A percentile compares a stretch with the other conserved stretches of the same genome.
phyloP scores from a whole-genome alignment of 768 basidiomycete genomes.

The Phylloporus arenicola region DNA sequence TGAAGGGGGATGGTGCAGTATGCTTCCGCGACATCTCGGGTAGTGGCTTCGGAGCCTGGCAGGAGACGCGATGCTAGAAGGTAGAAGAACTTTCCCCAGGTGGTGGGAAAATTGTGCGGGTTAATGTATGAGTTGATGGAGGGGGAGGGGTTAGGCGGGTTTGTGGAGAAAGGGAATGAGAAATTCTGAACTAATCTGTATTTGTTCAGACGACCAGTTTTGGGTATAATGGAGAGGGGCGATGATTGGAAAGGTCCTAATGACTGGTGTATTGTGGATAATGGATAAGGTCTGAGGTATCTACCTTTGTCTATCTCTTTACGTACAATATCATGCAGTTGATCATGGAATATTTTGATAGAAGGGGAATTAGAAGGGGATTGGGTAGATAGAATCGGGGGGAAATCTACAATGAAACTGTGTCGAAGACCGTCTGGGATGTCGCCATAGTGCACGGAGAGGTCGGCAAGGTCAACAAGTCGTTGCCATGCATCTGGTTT shows the following conservation, averaged over 20 bases:
- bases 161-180: neutral
- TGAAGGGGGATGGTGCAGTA: neutral
- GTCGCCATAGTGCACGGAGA: rapidly evolving
- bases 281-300: neutral
- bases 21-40: neutral
- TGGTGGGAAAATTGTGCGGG: rapidly evolving
- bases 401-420: too few species aligned
- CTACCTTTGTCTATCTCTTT: too few species aligned
- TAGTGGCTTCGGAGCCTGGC: neutral
- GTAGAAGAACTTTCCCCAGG: neutral
- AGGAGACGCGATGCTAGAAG: neutral
- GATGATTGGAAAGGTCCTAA: slow-evolving; percentile 1
- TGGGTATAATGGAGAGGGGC: neutral
- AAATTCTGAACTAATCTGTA: neutral
- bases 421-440: too few species aligned
- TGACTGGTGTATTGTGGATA: neutral
- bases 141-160: rapidly evolving
- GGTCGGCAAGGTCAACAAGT: neutral
- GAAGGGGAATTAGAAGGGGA: too few species aligned
- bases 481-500: neutral
- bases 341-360: too few species aligned
- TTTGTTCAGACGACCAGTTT: neutral
- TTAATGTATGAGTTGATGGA: neutral
- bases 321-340: too few species aligned
- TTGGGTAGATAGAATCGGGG: too few species aligned